Evolutionary conservation across 2,329 filamentous ascomycete genomes (phyloP), one percentile per base, ranked within the genome.

Genomic region (Dissoconium aciculare): DNA sequence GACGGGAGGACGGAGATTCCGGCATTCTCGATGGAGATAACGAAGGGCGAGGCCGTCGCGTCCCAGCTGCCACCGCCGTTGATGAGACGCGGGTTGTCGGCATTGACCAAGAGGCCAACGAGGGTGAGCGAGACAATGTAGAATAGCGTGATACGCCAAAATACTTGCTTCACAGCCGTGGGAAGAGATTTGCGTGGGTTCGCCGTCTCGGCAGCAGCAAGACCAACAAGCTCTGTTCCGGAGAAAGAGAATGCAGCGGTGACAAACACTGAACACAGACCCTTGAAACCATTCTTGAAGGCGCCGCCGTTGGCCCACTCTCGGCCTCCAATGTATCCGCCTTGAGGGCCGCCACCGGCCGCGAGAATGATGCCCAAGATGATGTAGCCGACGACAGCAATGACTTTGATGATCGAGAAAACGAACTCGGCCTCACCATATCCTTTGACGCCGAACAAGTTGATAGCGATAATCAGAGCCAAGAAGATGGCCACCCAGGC

Each of bases 261-360:
- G 36, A 74, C 69, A 44, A 76, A 74, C 19, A 74, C 69, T 30
- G 64, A 64, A 51, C 69, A 74, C 40, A 75, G 65, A 26, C 72
- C 72, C 50, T 73, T 70, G 58, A 76, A 75, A 6, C 71, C 71
- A 45, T 74, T 62, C 31, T 50, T 42, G 46, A 67, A 67, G 8
- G 49, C 47, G 8, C 46, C 47, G 6, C 48, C 47, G 11, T 46
- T 28, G 13, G 41, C 32, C 50, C 51, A 53, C 55, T 69, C 74
- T 25, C 61, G 60, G 12, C 64, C 69, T 11, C 74, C 72, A 26
- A 75, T 66, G 47, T 75, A 72, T 21, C 68, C 65, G 4, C 39
- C 42, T 6, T 38, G 31, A 3, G 72, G 70, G 1, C 71, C 72
- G 30, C 67, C 71, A 26, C 70, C 71, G 32, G 56, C 60, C 48